Conservation (phyloP, 805 yeast genomes). For the Suhomyces tanzawaensis region DNA sequence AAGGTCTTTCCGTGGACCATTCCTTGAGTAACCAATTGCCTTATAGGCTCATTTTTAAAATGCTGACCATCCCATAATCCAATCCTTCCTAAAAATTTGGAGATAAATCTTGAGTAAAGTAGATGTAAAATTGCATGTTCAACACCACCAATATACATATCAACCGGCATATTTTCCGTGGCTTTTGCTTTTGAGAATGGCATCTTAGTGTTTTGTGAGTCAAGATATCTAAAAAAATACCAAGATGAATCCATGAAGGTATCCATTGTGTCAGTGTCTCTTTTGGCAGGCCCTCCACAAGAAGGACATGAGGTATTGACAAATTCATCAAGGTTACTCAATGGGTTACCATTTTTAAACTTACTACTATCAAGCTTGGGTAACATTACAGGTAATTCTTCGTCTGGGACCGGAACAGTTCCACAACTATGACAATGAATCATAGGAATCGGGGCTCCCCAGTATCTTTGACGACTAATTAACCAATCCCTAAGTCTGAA, state of each 20-base stretch:
- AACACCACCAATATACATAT: slow-evolving; percentile 89
- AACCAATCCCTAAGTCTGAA: slow-evolving; percentile 88
- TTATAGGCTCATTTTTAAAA: slow-evolving; percentile 75
- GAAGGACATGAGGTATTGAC: slow-evolving; percentile 76
- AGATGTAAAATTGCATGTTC: slow-evolving; percentile 96
- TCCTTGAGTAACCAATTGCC: slow-evolving; percentile 83
- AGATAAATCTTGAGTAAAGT: slow-evolving; percentile 78
- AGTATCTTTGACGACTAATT: slow-evolving; percentile 88
- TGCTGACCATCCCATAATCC: slow-evolving; percentile 67
- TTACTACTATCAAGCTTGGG: slow-evolving; percentile 61
- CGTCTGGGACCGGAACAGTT: slow-evolving; percentile 86
- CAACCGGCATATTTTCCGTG: slow-evolving; percentile 68
- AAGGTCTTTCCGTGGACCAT: slow-evolving; percentile 96
- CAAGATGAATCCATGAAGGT: slow-evolving; percentile 98
- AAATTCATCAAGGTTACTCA: slow-evolving; percentile 65
- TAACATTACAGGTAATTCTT: slow-evolving; percentile 76
- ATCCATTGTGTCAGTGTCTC: slow-evolving; percentile 98
- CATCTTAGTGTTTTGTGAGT: slow-evolving; percentile 54
- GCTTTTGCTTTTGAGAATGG: slow-evolving; percentile 58
- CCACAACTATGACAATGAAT: slow-evolving; percentile 87
- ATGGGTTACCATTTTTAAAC: slow-evolving; percentile 59
- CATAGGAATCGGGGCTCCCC: slow-evolving; percentile 99
- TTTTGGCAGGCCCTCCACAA: slow-evolving; percentile 67
- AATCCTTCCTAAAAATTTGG: slow-evolving; percentile 69
- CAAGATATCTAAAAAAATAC: slow-evolving; percentile 86